Evolutionary conservation across 2,329 filamentous ascomycete species (phyloP).

Genomic region (Cercospora zeae-maydis): DNA sequence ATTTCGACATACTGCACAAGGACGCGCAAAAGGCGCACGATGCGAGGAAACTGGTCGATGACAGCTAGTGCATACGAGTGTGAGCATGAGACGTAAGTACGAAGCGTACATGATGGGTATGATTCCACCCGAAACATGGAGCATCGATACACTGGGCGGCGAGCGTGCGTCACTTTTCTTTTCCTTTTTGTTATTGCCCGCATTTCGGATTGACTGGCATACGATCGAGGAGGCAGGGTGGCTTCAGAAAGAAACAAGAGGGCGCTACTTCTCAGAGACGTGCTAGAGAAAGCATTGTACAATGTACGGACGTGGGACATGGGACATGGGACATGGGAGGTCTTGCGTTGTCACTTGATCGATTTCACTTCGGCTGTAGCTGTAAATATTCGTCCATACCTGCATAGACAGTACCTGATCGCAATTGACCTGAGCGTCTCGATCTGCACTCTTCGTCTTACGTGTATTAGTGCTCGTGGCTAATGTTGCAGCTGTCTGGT

Average conservation of each 20-base stretch:
- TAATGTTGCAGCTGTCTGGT: neutral
- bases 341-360: neutral
- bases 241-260: neutral
- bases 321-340: neutral
- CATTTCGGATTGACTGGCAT: neutral
- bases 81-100: neutral
- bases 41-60: constrained; percentile 41
- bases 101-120: neutral
- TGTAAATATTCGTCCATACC: constrained; percentile 6
- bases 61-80: constrained; percentile 16
- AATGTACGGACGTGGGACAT: neutral
- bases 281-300: constrained; percentile 3
- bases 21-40: constrained; percentile 54
- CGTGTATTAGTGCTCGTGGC: neutral
- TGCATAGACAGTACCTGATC: constrained; percentile 3
- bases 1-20: constrained; percentile 55
- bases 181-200: neutral
- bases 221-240: neutral
- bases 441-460: neutral
- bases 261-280: neutral
- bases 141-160: constrained; percentile 7
- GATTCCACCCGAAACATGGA: neutral
- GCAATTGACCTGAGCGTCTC: neutral
- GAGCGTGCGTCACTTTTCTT: constrained; percentile 3
- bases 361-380: neutral